A percentile compares a stretch with the other conserved stretches of the same genome.
These are phyloP conservation scores for Leccinum olivaceoglutinosum DNA, from an alignment of 1,284 basidiomycete species.

Conservation along the genomic window DNA sequence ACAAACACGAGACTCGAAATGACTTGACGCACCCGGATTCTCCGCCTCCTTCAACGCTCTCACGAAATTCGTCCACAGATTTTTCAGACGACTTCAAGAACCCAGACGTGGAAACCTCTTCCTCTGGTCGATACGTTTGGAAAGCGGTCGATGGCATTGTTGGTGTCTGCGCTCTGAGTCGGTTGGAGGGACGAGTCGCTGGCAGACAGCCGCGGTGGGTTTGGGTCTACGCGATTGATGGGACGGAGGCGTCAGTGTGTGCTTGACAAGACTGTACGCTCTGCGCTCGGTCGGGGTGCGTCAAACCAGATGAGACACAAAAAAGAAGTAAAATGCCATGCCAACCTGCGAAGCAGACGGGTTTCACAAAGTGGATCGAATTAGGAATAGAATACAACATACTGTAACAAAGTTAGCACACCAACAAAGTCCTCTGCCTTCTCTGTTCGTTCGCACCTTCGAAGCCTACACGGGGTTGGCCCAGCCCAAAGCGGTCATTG, in stretches of 20 bases:
- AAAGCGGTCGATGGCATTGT: too few relatives aligned
- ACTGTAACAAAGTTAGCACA: not conserved
- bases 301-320: conserved; percentile 7
- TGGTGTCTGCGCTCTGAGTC: too few relatives aligned
- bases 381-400: not conserved
- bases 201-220: too few relatives aligned
- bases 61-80: too few relatives aligned
- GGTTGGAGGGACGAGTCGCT: too few relatives aligned
- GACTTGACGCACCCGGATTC: too few relatives aligned
- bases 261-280: not conserved
- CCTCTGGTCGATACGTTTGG: too few relatives aligned
- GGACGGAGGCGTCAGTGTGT: not conserved
- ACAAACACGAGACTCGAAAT: too few relatives aligned
- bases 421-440: conserved; percentile 47
- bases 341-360: not conserved
- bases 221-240: too few relatives aligned
- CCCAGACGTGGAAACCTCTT: too few relatives aligned
- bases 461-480: conserved; percentile 82
- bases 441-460: conserved; percentile 81
- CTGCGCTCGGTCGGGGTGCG: not conserved
- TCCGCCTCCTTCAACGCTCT: too few relatives aligned
- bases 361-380: not conserved
- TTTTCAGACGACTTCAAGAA: too few relatives aligned
- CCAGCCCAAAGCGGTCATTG: conserved; percentile 93
- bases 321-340: conserved; percentile 12